phyloP scores from a whole-genome alignment of 306 rosid genomes.

The Trichosanthes truncata region DNA sequence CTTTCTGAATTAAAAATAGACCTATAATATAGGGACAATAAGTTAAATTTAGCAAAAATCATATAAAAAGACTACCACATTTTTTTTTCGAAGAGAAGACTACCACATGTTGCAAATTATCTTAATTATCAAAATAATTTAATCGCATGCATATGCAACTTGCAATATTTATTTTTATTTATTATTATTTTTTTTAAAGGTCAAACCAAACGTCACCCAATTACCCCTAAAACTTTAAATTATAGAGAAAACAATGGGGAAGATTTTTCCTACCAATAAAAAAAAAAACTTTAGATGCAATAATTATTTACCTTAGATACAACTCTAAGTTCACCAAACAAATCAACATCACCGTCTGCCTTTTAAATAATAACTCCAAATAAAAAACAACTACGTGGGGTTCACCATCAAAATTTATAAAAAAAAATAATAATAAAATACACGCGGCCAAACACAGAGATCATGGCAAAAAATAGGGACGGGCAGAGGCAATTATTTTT shows the following conservation, averaged over 20 bases:
- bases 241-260: neutral
- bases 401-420: neutral
- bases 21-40: neutral
- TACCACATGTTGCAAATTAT: neutral
- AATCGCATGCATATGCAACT: neutral
- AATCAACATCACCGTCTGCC: neutral
- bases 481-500: too few species aligned
- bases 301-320: neutral
- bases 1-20: neutral
- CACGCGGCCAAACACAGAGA: too few species aligned
- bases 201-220: neutral
- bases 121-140: neutral
- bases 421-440: too few species aligned
- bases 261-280: neutral
- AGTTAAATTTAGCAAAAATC: neutral
- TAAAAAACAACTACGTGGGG: neutral
- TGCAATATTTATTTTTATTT: neutral
- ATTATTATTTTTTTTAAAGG: neutral
- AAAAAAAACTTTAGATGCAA: neutral
- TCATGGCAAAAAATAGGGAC: too few species aligned
- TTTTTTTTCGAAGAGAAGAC: neutral
- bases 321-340: neutral
- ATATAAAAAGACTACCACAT: too few species aligned
- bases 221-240: neutral
- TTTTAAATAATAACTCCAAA: neutral